Evolutionary conservation across 140 eudicot species (phyloP).

Genomic region (Oenanthe javanica): DNA sequence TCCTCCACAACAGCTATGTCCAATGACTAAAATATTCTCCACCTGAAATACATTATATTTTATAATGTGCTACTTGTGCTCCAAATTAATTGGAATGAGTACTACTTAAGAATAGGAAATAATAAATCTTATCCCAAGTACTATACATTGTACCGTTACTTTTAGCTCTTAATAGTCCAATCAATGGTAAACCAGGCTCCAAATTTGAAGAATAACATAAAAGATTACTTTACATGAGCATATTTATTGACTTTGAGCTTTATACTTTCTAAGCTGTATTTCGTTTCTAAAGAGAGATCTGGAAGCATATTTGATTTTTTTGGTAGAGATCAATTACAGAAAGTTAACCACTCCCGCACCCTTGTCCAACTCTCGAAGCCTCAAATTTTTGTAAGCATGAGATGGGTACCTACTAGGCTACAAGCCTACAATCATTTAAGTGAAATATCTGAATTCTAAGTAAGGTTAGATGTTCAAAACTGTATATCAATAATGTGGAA

Average conservation of each 20-base stretch:
- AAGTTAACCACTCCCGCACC: background rate
- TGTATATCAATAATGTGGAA: background rate
- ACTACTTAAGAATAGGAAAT: background rate
- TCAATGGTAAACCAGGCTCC: background rate
- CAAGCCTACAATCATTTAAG: background rate
- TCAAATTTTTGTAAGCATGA: background rate
- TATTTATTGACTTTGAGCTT: background rate
- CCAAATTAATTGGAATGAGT: background rate
- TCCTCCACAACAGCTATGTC: constrained; percentile 95
- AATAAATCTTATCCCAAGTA: background rate
- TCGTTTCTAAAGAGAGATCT: background rate
- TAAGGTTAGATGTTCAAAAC: background rate
- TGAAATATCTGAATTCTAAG: background rate
- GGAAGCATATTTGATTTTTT: background rate
- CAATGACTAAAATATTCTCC: constrained; percentile 80
- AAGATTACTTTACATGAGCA: background rate
- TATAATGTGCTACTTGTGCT: background rate
- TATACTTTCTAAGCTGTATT: background rate
- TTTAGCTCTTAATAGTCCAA: background rate
- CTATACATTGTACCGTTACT: background rate
- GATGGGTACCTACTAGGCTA: background rate
- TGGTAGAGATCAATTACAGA: background rate
- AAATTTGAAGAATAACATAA: background rate
- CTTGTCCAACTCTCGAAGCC: background rate
- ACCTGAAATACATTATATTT: constrained; percentile 37